These are phyloP conservation scores for Apiotrichum laibachii DNA, from an alignment of 1,284 basidiomycete genomes.

Conservation along the genomic window DNA sequence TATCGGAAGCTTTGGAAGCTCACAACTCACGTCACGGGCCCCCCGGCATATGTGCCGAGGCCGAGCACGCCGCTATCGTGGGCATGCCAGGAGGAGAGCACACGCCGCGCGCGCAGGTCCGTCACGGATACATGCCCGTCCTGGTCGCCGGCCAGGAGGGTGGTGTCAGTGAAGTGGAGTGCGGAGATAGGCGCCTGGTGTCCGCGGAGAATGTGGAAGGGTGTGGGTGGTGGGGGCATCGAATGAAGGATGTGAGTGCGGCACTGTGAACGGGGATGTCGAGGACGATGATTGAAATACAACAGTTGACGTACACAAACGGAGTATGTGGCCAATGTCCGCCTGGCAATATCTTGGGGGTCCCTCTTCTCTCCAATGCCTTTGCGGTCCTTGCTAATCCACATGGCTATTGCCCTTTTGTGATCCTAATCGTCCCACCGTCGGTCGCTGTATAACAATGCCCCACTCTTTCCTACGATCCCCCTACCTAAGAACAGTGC, in stretches of 20 bases:
- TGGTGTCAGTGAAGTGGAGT: slow-evolving; percentile 62
- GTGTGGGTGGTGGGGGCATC: slow-evolving; percentile 53
- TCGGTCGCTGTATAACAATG: no score
- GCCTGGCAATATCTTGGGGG: no score
- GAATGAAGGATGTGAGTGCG: not conserved
- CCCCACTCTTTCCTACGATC: no score
- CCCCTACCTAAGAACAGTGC: no score
- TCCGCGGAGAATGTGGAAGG: slow-evolving; percentile 69
- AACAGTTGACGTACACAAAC: no score
- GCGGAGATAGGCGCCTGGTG: slow-evolving; percentile 61
- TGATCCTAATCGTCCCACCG: no score
- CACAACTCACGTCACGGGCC: slow-evolving; percentile 66
- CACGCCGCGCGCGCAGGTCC: slow-evolving; percentile 67
- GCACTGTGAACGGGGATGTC: not conserved
- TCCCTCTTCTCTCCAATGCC: no score
- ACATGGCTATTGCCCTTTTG: no score
- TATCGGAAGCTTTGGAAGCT: not conserved
- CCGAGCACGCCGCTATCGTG: slow-evolving; percentile 73
- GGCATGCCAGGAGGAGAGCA: slow-evolving; percentile 69
- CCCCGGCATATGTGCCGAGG: slow-evolving; percentile 65
- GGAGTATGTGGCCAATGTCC: no score
- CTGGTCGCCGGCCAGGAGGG: slow-evolving; percentile 76
- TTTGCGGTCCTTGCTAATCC: no score
- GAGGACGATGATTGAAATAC: not conserved
- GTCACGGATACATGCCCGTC: slow-evolving; percentile 65